These are phyloP conservation scores for Chlorella ohadii DNA, from an alignment of 139 green algal genomes.

Conservation along the genomic window DNA sequence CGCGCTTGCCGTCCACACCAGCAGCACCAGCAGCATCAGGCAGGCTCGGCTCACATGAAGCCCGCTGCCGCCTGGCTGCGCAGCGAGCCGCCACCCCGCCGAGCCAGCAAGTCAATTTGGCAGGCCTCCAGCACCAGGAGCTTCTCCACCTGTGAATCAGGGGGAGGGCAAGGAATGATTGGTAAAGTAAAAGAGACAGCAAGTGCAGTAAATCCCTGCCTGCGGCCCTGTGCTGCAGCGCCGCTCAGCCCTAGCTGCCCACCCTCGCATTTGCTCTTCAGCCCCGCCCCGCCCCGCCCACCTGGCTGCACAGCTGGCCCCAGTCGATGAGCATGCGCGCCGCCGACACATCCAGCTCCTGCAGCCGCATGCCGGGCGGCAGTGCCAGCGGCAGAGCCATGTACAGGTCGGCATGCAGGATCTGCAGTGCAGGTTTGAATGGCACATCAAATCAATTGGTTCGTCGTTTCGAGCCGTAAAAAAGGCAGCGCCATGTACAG, in stretches of 20 bases:
- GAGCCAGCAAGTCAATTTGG: conserved; percentile 13
- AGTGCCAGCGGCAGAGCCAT: not conserved
- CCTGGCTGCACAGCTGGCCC: conserved; percentile 18
- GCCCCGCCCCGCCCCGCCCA: not conserved
- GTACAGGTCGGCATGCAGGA: not conserved
- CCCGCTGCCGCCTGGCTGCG: not conserved
- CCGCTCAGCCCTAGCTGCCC: no score
- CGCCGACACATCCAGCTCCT: not conserved
- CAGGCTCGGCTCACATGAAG: not conserved
- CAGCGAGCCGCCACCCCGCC: not conserved
- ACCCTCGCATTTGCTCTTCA: no score
- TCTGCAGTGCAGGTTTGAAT: no score
- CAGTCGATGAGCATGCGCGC: conserved; percentile 20
- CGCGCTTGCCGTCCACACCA: no score
- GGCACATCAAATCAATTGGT: no score
- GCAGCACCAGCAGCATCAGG: not conserved
- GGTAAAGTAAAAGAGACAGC: no score
- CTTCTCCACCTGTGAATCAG: not conserved
- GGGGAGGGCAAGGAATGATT: not conserved
- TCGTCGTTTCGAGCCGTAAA: no score
- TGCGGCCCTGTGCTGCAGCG: no score
- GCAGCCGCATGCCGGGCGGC: not conserved
- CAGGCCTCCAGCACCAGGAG: not conserved
- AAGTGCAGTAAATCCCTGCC: no score
- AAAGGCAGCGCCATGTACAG: not conserved